Evolutionary conservation across 1,284 basidiomycete genomes (phyloP), one percentile per base, ranked within the genome.

Genomic region (Cryptococcus amylolentus): DNA sequence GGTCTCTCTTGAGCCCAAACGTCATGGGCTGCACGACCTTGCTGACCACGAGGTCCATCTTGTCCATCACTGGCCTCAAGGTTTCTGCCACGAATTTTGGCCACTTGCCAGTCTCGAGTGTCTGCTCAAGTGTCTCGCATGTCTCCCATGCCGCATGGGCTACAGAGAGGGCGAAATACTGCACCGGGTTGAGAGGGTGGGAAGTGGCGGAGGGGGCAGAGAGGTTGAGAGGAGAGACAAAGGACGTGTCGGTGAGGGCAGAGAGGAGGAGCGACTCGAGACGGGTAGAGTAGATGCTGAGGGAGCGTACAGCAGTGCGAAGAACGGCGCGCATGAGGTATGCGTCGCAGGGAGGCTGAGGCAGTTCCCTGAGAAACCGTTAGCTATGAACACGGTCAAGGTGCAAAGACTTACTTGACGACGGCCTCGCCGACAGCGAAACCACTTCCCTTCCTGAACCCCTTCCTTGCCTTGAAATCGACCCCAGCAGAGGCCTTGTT

Each of bases 1-100:
- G 68, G 51, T 79, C 76, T 37, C 66, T 57, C 66, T 76, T 77
- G 52, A 79, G 64, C 7, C 63, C 66, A 14, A 60, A 58, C 50
- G 77, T 61, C 12, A 79, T 49, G 0, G 77, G 77, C 47, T 75
- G 77, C 10, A 78, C 66, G 31, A 79, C 77, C 58, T 73, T 73
- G 54, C 75, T 75, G 39, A 77, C 73, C 18, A 78, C 69, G 37
- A 73, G 64, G 59, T 79, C 82, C 55, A 88, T 82, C 57, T 79
- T 73, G 61, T 81, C 79, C 56, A 89, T 72, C 48, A 83, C 76
- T 1, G 81, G 78, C 57, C 84, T 80, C 9, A 88, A 73, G 2
- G 85, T 80, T 3, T 84, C 86, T 43, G 79, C 81, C 42, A 77
- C 76, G 56, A 76, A 78, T 41, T 70, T 67, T 12, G 77, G 77